Base-by-base conservation (phyloP, 2,329 filamentous ascomycete species). In the Leptoxyphium fumago region DNA sequence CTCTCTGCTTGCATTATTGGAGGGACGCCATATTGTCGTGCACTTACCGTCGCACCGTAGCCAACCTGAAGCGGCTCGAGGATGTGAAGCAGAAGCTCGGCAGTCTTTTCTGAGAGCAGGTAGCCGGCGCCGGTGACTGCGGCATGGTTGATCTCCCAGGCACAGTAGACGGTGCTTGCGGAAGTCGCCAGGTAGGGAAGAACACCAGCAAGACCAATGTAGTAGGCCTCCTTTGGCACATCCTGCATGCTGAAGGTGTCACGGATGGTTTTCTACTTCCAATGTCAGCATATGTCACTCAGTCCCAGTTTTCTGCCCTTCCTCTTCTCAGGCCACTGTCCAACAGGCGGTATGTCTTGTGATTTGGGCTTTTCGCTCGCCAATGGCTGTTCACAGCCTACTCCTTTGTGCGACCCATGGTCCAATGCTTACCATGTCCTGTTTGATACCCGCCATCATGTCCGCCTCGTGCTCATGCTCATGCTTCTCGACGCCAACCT, bases 61-160 rank as follows among this genome's bases (percentile, higher is more conserved):
- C 86, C 88, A 44, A 95, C 74, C 64, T 95, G 89, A 43, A 95
- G 67, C 10, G 87, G 87, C 66, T 94, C 87, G 28, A 94, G 70
- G 13, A 86, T 62, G 51, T 80, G 74, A 9, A 95, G 72, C 44
- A 86, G 69, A 18, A 82, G 66, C 48, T 79, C 76, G 2, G 87
- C 87, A 2, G 75, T 81, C 41, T 86, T 76, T 41, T 78, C 78
- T 50, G 69, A 76, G 58, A 91, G 73, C 38, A 87, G 59, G 42
- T 82, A 68, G 26, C 75, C 72, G 11, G 72, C 69, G 29, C 83
- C 84, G 7, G 69, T 67, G 13, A 68, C 66, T 1, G 75, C 72
- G 1, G 75, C 67, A 48, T 81, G 78, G 60, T 86, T 88, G 51
- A 94, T 77, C 56, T 91, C 79, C 73, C 80, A 94, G 2, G 84